phyloP scores from a whole-genome alignment of 306 rosid genomes.

The Datisca glomerata region DNA sequence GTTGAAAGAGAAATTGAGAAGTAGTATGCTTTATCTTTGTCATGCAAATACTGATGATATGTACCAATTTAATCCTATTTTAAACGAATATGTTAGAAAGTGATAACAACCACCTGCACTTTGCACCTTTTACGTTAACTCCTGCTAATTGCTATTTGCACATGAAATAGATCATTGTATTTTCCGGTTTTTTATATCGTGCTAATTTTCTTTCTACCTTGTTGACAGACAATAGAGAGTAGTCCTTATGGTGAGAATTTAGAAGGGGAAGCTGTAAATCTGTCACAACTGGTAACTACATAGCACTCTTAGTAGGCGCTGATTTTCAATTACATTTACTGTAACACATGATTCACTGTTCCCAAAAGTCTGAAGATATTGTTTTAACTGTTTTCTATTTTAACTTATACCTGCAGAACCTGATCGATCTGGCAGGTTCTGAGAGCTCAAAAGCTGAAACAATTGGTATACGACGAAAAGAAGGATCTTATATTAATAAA shows the following conservation, averaged over 20 bases:
- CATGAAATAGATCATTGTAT: neutral
- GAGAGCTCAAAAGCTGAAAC: constrained; percentile 99
- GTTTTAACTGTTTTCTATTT: constrained; percentile 26
- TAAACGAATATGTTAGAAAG: too few relatives aligned
- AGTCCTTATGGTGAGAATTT: constrained; percentile 78
- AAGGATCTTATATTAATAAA: constrained; percentile 95
- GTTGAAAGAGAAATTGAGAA: too few relatives aligned
- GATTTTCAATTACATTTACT: constrained; percentile 8
- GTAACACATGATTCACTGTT: too few relatives aligned
- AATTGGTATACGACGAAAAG: constrained; percentile 91
- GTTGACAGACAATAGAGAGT: constrained; percentile 83
- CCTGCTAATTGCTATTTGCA: too few relatives aligned
- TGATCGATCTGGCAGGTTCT: constrained; percentile 99
- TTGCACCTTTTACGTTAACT: too few relatives aligned
- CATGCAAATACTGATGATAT: too few relatives aligned
- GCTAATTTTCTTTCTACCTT: constrained; percentile 12
- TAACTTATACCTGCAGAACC: constrained; percentile 83
- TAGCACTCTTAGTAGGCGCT: neutral
- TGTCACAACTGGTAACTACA: constrained; percentile 79
- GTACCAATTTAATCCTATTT: too few relatives aligned
- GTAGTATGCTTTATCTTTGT: too few relatives aligned
- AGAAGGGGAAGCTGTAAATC: constrained; percentile 87
- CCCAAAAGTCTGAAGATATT: constrained; percentile 10
- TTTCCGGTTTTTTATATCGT: neutral
- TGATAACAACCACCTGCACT: too few relatives aligned